Evolutionary conservation across 2,329 filamentous ascomycete genomes (phyloP), one percentile per base, ranked within the genome.

Genomic region (Trichoderma asperellum): DNA sequence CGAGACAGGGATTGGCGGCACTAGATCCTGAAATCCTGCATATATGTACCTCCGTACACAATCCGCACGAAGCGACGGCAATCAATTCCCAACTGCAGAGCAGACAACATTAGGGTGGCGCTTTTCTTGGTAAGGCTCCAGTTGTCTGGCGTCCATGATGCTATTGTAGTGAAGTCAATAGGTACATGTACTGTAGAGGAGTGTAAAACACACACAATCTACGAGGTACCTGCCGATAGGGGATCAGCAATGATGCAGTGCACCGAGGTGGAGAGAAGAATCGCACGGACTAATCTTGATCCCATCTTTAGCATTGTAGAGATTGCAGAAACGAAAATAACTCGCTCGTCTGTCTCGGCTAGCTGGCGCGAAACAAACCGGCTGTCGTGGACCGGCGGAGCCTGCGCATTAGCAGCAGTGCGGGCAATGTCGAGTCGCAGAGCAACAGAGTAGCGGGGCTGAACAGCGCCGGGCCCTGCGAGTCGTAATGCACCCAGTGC

Each of bases 1-100:
- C 64, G 64, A 67, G 64, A 59, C 64, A 58, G 37, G 64, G 64
- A 67, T 67, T 18, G 5, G 24, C 64, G 64, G 64, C 55, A 67
- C 40, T 14, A 43, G 55, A 59, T 58, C 64, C 55, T 58, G 40
- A 37, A 58, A 67, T 43, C 40, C 40, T 43, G 40, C 40, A 59
- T 67, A 59, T 67, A n/a, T n/a, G n/a, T n/a, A n/a, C n/a, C n/a
- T n/a, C n/a, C n/a, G n/a, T n/a, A 43, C 14, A 8, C 56, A 35
- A 52, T 47, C 53, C 63, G 63, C 63, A 58, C 55, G 64, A 67
- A 67, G 64, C 64, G 64, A 67, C 55, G 55, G 55, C 27, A 47
- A 49, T 57, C 24, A 43, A 57, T 56, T 40, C n/a, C 18, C 24
- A 55, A 40, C 49, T 16, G 21, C 34, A 24, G 47, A 43, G 21